Evolutionary conservation across 2,329 filamentous ascomycete species (phyloP), one percentile per base, ranked within the genome.

Genomic region (Fusarium sp.): DNA sequence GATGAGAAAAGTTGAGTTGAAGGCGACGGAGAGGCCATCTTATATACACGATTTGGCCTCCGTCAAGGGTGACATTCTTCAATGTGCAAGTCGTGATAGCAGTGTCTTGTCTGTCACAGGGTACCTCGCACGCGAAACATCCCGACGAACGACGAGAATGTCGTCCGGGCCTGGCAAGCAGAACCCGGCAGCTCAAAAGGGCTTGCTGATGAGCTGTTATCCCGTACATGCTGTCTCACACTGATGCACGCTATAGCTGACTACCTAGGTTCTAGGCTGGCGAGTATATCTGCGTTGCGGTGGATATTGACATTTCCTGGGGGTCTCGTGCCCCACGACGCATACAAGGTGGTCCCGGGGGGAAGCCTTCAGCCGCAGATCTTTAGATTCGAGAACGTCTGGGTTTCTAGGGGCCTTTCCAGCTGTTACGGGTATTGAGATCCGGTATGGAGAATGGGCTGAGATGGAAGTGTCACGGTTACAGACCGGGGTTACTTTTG

Each of bases 151-250:
- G 54, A 51, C 33, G 56, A 59, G 25, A 52, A 59, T 21, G 35
- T 66, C 35, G 54, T 48, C 23, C 59, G 49, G 52, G 25, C 48
- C 49, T 54, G 59, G 38, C 69, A 62, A 64, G 61, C 61, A 64
- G 57, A 52, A 71, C 46, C 66, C 56, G 55, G 60, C 60, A 72
- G 51, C 51, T 48, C 63, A 56, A 64, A 49, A 63, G 49, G 42
- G 33, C 41, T 57, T 61, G 9, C 60, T 74, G 70, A 76, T 77
- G 74, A 68, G 74, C 60, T 77, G 71, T 77, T 66, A 67, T 33
- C 29, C 35, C 42, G 19, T 29, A 35, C 44, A 68, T 63, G 62
- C 55, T 61, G 74, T 76, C 74, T 76, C 74, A 76, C 69, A 46
- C 44, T 68, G 73, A 71, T 46, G 68, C 60, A 73, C 73, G 68